Evolutionary conservation across 108 stramenopile genomes (phyloP).

Genomic region (Pseudonitzschia multiseries): DNA sequence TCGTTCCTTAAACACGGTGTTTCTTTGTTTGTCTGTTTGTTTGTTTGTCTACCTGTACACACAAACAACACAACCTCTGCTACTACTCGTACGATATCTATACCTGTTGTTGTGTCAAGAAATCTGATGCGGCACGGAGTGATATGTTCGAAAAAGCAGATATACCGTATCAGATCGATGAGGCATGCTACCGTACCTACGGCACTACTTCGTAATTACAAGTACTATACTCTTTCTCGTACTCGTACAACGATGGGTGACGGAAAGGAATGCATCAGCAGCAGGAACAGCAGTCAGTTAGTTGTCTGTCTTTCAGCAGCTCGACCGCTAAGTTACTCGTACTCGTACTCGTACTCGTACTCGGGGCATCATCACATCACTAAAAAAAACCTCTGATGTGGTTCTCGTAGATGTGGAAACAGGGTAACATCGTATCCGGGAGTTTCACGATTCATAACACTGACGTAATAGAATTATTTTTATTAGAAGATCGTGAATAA

Average conservation of each 20-base stretch:
- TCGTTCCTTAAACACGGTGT: not conserved
- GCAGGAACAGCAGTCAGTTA: not conserved
- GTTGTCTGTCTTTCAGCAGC: no score
- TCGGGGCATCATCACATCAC: not conserved
- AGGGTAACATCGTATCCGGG: not conserved
- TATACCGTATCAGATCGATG: not conserved
- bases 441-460: constrained; percentile 6
- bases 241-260: no score
- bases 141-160: not conserved
- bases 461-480: not conserved
- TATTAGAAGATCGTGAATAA: no score
- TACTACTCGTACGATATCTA: no score
- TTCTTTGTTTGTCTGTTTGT: no score
- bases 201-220: no score
- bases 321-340: no score
- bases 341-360: no score
- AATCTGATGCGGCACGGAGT: not conserved
- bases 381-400: constrained; percentile 4
- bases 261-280: constrained; percentile 11
- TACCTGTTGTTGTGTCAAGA: not conserved
- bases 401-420: constrained; percentile 9
- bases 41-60: no score
- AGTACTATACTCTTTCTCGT: no score
- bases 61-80: no score
- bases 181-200: no score